Evolutionary conservation across 768 basidiomycete genomes (phyloP).

Genomic region (Pholiota conissans): DNA sequence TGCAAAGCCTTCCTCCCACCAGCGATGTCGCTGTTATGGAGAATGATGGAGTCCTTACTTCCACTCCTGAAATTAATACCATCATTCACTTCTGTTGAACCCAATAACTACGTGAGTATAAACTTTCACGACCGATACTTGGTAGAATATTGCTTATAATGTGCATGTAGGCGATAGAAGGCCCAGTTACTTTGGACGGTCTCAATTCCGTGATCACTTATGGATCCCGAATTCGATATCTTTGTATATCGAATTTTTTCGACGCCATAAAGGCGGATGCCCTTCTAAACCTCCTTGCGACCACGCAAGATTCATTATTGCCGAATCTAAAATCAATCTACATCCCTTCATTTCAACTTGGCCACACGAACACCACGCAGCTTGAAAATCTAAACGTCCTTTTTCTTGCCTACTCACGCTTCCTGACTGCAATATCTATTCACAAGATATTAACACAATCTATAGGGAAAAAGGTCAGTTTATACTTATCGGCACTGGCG

Average conservation of each 20-base stretch:
- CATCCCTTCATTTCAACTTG: neutral
- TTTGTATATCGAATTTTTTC: neutral
- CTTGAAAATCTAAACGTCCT: neutral
- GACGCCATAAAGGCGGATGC: neutral
- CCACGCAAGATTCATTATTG: neutral
- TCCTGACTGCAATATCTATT: neutral
- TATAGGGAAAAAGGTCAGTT: neutral
- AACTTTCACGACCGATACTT: too few relatives aligned
- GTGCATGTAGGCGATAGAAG: too few relatives aligned
- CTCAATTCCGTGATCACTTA: too few relatives aligned
- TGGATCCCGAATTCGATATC: neutral
- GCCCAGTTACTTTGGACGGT: too few relatives aligned
- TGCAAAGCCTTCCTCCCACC: conserved; percentile 7
- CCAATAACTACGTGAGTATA: too few relatives aligned
- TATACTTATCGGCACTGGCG: neutral
- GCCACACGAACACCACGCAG: neutral
- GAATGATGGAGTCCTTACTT: conserved; percentile 1
- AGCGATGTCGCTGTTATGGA: conserved; percentile 9
- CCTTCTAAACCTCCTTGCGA: neutral
- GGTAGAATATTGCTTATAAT: too few relatives aligned
- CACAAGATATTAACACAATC: neutral
- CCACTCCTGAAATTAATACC: neutral
- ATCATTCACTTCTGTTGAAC: neutral
- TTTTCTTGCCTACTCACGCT: neutral
- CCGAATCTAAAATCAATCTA: neutral